Evolutionary conservation across 495 filamentous ascomycete species (phyloP).

Genomic region (Trichocladium uniseriatum): DNA sequence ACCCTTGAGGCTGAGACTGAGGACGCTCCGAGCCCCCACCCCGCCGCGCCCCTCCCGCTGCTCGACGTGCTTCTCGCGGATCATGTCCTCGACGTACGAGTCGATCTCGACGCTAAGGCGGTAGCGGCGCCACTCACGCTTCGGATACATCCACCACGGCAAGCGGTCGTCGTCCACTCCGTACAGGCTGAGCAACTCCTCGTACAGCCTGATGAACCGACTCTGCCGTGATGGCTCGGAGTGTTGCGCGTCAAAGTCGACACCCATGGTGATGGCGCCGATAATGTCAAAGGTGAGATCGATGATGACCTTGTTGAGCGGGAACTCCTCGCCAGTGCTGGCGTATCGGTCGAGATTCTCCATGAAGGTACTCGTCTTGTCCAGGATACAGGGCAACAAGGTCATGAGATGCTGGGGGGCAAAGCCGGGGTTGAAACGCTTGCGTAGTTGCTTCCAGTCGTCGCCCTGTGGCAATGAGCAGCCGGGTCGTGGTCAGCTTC

Average conservation of each 20-base stretch:
- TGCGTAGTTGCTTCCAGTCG: constrained; percentile 33
- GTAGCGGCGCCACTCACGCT: constrained; percentile 9
- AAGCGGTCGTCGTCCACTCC: not conserved
- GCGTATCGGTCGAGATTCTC: constrained; percentile 20
- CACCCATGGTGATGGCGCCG: constrained; percentile 28
- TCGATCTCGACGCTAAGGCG: constrained; percentile 15
- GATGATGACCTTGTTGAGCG: constrained; percentile 16
- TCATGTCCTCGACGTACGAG: constrained; percentile 12
- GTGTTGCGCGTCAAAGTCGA: constrained; percentile 28
- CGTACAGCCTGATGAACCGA: constrained; percentile 22
- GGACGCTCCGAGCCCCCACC: constrained; percentile 22
- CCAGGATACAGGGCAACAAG: constrained; percentile 32
- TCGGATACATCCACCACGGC: constrained; percentile 19
- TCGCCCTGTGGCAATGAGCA: constrained; percentile 16
- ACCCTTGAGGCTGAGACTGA: constrained; percentile 27
- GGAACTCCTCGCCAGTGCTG: constrained; percentile 21
- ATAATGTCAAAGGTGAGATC: constrained; percentile 37
- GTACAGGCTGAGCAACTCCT: constrained; percentile 21
- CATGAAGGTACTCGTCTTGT: constrained; percentile 30
- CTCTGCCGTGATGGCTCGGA: constrained; percentile 10
- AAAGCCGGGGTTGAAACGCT: constrained; percentile 37
- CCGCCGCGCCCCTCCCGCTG: constrained; percentile 1
- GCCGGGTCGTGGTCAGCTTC: no score
- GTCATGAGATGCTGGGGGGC: constrained; percentile 33
- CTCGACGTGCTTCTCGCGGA: constrained; percentile 20